Evolutionary conservation across 1,139 yeast species (phyloP), one percentile per base, ranked within the genome.

Genomic region (Suhomyces guaymorum): DNA sequence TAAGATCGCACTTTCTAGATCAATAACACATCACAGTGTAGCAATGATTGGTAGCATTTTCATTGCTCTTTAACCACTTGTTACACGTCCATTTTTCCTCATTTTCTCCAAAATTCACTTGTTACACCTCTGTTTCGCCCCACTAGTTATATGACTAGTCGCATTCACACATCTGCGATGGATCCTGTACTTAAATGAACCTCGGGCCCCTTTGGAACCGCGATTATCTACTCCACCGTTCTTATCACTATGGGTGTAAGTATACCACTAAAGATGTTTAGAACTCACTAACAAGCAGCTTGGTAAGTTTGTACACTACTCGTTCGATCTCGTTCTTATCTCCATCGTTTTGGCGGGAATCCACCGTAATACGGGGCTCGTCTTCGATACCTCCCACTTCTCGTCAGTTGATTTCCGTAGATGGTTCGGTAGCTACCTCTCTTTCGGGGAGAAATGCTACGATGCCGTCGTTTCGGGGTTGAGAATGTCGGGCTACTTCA

Each of bases 261-360:
- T 43, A 32, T 15, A 14, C n/a, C n/a, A 17, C 22, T 16, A 8
- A 17, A 8, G 18, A 11, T 4, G 20, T 15, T 26, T 10, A 13
- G 9, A 13, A 27, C 15, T 10, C 21, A 41, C 44, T 46, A 42
- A 43, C 43, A 6, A 7, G n/a, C 20, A 73, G 80, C 51, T 76
- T 21, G 82, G 82, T 0, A 75, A 65, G 51, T 44, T 77, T 28
- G 60, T 75, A 2, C 85, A 80, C 52, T 77, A 77, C 43, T 66
- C 80, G 0, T 48, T 79, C 28, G 88, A 81, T 48, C 62, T 81
- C 39, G 70, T 82, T 2, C 59, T 82, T 38, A 59, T 80, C 13
- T 78, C 87, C 3, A 72, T 82, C 53, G 62, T 82, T 15, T 61
- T 82, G 21, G 87, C 89, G 0, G 85, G 84, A 1, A 63, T 82